A percentile compares a stretch with the other conserved stretches of the same genome.
Conservation (phyloP, 2,329 filamentous ascomycete species). For the Aspergillus pseudoviridinutans region DNA sequence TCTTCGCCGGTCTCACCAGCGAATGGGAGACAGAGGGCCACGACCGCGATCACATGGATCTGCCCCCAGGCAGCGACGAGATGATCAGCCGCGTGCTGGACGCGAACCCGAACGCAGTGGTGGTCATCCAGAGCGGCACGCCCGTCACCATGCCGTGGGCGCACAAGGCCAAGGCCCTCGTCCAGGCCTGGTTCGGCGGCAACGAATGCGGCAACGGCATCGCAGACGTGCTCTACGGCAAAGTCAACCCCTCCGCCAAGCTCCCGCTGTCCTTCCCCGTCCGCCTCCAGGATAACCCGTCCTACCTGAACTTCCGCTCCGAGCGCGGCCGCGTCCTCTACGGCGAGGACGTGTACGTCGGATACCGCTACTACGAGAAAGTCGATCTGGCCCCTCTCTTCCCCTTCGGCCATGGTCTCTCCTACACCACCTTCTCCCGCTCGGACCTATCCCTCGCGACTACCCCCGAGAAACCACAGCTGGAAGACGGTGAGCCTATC, state of each 20-base stretch:
- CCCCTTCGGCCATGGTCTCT: constrained; percentile 75
- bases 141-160: constrained; percentile 54
- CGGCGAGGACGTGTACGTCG: constrained; percentile 75
- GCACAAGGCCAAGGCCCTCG: constrained; percentile 50
- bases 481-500: constrained; percentile 46
- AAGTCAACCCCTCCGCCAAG: constrained; percentile 70
- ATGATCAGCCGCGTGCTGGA: constrained; percentile 61
- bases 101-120: constrained; percentile 65
- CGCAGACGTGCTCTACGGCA: constrained; percentile 71
- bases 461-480: constrained; percentile 25
- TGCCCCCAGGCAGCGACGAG: constrained; percentile 53
- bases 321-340: constrained; percentile 71
- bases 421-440: constrained; percentile 67
- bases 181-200: constrained; percentile 84
- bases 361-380: constrained; percentile 77
- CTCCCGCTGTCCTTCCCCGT: constrained; percentile 70
- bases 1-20: constrained; percentile 72
- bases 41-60: constrained; percentile 55
- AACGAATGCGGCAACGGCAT: constrained; percentile 81
- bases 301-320: constrained; percentile 68
- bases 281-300: constrained; percentile 65
- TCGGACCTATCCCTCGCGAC: constrained; percentile 42
- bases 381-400: constrained; percentile 64
- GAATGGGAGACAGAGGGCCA: constrained; percentile 79
- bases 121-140: constrained; percentile 75